phyloP scores from a whole-genome alignment of 1,284 basidiomycete species.

The Agroathelia rolfsii region DNA sequence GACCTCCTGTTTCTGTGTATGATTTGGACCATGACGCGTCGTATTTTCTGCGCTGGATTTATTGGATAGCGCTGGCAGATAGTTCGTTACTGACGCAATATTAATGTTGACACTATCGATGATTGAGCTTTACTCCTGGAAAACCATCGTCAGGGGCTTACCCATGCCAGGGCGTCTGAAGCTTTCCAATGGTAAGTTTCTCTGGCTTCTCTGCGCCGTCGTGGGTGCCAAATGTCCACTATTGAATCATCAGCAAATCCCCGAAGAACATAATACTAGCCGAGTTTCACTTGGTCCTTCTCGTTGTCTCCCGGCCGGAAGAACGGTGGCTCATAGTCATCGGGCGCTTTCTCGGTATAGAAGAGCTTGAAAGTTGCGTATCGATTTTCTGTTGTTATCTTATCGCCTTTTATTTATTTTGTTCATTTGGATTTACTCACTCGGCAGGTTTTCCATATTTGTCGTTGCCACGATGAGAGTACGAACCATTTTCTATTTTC shows the following conservation, averaged over 20 bases:
- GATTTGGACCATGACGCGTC: slow-evolving; percentile 24
- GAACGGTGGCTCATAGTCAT: slow-evolving; percentile 68
- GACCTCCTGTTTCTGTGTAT: slow-evolving; percentile 45
- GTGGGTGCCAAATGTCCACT: slow-evolving; percentile 72
- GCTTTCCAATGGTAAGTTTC: slow-evolving; percentile 51
- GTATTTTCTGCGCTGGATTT: slow-evolving; percentile 49
- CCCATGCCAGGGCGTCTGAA: slow-evolving; percentile 66
- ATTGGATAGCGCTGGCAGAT: slow-evolving; percentile 54
- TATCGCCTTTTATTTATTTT: background rate
- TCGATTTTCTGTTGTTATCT: slow-evolving; percentile 45
- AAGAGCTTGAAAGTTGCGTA: slow-evolving; percentile 79
- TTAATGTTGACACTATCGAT: slow-evolving; percentile 49
- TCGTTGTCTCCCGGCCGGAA: slow-evolving; percentile 59
- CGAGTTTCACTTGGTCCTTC: too few relatives aligned
- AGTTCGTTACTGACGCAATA: slow-evolving; percentile 61
- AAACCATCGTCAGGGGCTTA: slow-evolving; percentile 22
- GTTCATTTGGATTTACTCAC: slow-evolving; percentile 29
- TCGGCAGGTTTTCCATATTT: slow-evolving; percentile 68
- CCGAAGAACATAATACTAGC: too few relatives aligned
- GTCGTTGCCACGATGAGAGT: slow-evolving; percentile 66
- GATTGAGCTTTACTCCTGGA: too few relatives aligned
- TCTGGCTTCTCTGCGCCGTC: slow-evolving; percentile 58
- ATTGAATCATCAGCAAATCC: too few relatives aligned
- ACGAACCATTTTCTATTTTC: slow-evolving; percentile 49
- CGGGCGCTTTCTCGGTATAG: slow-evolving; percentile 66